phyloP scores from a whole-genome alignment of 306 rosid genomes.

The Albizia julibrissin region DNA sequence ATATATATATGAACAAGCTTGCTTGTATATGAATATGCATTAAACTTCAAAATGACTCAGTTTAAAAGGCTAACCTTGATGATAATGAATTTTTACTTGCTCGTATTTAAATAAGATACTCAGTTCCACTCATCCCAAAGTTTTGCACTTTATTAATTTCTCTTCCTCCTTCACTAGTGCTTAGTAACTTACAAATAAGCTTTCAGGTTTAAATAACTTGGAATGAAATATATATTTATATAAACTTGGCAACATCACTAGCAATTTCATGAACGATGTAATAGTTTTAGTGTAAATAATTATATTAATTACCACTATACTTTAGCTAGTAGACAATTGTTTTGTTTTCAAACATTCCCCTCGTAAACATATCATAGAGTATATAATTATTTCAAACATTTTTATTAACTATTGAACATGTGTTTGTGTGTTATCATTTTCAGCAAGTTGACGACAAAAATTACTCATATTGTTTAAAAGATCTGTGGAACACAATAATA shows the following conservation, averaged over 20 bases:
- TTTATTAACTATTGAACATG: background rate
- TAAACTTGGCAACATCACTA: background rate
- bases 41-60: conserved; percentile 39
- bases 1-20: too few relatives aligned
- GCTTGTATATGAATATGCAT: background rate
- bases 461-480: background rate
- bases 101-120: conserved; percentile 35
- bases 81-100: conserved; percentile 46
- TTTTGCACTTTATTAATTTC: background rate
- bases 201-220: background rate
- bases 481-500: background rate
- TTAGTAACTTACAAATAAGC: background rate
- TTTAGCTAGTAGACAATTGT: background rate
- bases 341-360: background rate
- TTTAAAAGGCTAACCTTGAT: conserved; percentile 28
- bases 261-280: background rate
- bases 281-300: background rate
- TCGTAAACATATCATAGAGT: background rate
- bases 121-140: conserved; percentile 42
- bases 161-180: background rate
- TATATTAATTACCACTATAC: background rate
- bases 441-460: background rate
- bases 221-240: background rate
- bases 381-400: background rate
- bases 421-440: background rate